Evolutionary conservation across 345 rosid species (phyloP).

Genomic region (Eucalyptus rudis): DNA sequence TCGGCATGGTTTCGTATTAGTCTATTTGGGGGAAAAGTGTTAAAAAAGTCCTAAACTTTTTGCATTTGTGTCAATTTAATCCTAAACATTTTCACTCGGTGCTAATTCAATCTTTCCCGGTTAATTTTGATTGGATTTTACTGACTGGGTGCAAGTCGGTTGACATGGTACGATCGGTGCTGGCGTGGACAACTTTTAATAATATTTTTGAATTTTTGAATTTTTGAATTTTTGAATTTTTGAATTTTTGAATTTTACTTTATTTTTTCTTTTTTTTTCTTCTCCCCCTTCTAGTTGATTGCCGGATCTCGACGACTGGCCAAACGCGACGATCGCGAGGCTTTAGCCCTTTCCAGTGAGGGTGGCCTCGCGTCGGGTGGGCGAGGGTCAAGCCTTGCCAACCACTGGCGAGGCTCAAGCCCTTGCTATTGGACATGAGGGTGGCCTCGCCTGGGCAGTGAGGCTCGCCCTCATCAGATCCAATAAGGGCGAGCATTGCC

Average conservation of each 20-base stretch:
- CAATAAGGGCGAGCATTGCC: accelerated
- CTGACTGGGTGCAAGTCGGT: accelerated
- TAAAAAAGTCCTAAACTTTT: accelerated
- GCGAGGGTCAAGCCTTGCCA: accelerated
- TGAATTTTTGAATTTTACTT: accelerated
- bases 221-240: accelerated
- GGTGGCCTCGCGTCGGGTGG: accelerated
- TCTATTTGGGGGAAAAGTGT: not conserved
- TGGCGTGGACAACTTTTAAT: accelerated
- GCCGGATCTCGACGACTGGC: accelerated
- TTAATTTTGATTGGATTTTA: no score
- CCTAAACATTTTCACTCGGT: accelerated
- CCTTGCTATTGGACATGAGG: no score
- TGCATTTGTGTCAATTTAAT: accelerated
- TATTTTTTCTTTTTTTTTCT: accelerated
- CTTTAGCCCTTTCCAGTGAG: no score
- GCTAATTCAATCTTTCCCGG: accelerated
- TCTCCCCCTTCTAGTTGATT: no score
- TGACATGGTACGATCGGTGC: accelerated
- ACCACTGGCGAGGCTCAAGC: no score
- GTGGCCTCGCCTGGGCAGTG: accelerated
- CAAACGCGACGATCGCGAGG: accelerated
- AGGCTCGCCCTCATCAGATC: no score
- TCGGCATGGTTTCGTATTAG: not conserved
- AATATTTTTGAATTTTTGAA: no score